A percentile compares a stretch with the other conserved stretches of the same genome.
phyloP scores from a whole-genome alignment of 2,329 filamentous ascomycete species.

The Alternaria sp. region DNA sequence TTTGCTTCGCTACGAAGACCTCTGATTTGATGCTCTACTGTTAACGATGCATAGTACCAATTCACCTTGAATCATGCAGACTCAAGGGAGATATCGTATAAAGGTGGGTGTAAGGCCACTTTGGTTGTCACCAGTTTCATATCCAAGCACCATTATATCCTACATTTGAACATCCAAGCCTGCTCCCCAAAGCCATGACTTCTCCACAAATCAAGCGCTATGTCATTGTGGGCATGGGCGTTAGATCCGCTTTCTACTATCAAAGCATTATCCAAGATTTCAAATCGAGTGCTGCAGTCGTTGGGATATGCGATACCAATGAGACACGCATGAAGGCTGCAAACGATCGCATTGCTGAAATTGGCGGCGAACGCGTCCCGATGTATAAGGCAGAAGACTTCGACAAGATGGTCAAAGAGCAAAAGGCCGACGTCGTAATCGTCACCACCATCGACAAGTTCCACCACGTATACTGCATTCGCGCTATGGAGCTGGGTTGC shows the following conservation, averaged over 20 bases:
- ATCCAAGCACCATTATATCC: neutral
- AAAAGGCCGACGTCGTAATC: conserved; percentile 65
- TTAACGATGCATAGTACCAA: neutral
- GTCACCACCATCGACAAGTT: conserved; percentile 68
- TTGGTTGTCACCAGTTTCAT: neutral
- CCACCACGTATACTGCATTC: conserved; percentile 65
- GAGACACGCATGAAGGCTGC: conserved; percentile 65
- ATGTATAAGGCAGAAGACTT: conserved; percentile 63
- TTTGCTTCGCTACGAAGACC: neutral
- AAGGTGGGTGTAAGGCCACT: neutral
- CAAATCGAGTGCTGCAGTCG: conserved; percentile 57
- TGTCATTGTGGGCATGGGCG: conserved; percentile 64
- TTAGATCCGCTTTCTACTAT: conserved; percentile 68
- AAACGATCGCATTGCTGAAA: conserved; percentile 55
- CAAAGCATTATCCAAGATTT: conserved; percentile 63
- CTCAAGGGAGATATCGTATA: neutral
- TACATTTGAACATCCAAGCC: neutral
- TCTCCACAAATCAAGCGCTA: conserved; percentile 44
- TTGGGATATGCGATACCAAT: conserved; percentile 66
- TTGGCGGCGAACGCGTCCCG: conserved; percentile 59
- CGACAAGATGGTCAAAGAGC: conserved; percentile 63
- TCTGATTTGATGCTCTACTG: neutral
- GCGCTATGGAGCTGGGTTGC: conserved; percentile 64
- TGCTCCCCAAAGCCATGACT: neutral
- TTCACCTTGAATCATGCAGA: neutral